A percentile compares a stretch with the other conserved stretches of the same genome.
Evolutionary conservation across 2,329 filamentous ascomycete species (phyloP).

Genomic region (Aspergillus awamori): DNA sequence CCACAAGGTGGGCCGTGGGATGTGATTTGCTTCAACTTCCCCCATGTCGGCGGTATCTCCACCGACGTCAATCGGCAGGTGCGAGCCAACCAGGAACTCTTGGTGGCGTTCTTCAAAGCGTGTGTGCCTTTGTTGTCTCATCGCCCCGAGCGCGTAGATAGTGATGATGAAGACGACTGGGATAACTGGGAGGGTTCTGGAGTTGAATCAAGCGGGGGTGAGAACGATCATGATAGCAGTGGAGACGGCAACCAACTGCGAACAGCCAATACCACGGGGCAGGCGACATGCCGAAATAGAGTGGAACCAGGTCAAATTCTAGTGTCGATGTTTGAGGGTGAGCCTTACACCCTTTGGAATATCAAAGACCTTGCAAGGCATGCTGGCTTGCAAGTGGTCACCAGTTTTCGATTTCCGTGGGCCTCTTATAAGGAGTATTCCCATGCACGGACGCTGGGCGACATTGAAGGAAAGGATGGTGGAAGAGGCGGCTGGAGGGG

Average conservation of each 20-base stretch:
- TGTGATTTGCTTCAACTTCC: conserved; percentile 92
- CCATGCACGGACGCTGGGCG: conserved; percentile 51
- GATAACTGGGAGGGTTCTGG: conserved; percentile 21
- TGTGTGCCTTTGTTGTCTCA: conserved; percentile 46
- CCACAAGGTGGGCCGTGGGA: conserved; percentile 60
- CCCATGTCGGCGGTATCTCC: conserved; percentile 87
- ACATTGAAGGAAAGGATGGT: conserved; percentile 45
- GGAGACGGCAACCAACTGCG: conserved; percentile 14
- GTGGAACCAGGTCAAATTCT: conserved; percentile 61
- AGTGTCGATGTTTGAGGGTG: conserved; percentile 87
- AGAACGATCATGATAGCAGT: conserved; percentile 24
- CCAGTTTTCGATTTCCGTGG: conserved; percentile 53
- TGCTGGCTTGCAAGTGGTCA: conserved; percentile 49
- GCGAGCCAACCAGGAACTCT: conserved; percentile 74
- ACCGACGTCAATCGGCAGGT: conserved; percentile 96
- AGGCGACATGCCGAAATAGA: conserved; percentile 21
- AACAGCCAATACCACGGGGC: neutral
- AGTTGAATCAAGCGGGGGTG: conserved; percentile 29
- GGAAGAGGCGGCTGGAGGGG: conserved; percentile 50
- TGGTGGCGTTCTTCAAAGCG: conserved; percentile 53
- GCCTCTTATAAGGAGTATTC: conserved; percentile 50
- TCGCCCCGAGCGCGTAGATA: conserved; percentile 24
- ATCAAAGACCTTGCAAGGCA: conserved; percentile 83
- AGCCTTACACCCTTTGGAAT: conserved; percentile 97
- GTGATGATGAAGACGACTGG: conserved; percentile 25